Evolutionary conservation across 768 basidiomycete genomes (phyloP), one percentile per base, ranked within the genome.

Genomic region (Phlebiopsis gigantea): DNA sequence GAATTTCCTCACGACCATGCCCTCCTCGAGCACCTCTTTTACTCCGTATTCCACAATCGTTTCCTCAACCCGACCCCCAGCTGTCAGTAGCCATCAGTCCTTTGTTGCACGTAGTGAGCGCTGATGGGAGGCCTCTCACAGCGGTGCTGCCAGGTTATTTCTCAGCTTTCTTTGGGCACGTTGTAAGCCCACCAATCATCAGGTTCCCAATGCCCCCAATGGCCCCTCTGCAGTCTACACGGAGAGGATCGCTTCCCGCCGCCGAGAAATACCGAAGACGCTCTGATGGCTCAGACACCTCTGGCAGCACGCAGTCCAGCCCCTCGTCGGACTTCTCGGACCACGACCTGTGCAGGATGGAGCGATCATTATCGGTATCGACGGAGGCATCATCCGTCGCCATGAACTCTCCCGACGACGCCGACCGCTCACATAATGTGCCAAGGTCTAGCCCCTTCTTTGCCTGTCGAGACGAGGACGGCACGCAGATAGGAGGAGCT

Each of bases 21-120:
- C 19, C 66, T 89, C 21, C 75, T 89, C 22, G 86, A 90, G 63
- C 83, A 80, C 15, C 71, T 90, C 53, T 83, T 79, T 68, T 76
- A 77, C 59, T 79, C 85, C 60, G 80, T 88, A 39, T 89, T 84
- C 63, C 82, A 84, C 62, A 79, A 79, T 58, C 79, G 87, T 5
- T 88, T 89, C 62, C 84, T 90, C 62, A 88, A 88, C 64, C 72
- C 79, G 61, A 81, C 76, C 56, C 88, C 88, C 24, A 84, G 83
- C 58, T 82, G 87, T 84, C 65, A 63, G 78, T 67, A 28, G 21
- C 2, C 8, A 45, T 59, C 17, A 22, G 9, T 54, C 46, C n/a
- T 43, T 24, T 22, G 7, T 44, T 43, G 17, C 57, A 22, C 12
- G 43, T 15, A 22, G 21, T 43, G 19, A 46, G 28, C 7, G 50